Evolutionary conservation across 106 monocot genomes (phyloP), one percentile per base, ranked within the genome.

Genomic region (Hemerocallis citrina): DNA sequence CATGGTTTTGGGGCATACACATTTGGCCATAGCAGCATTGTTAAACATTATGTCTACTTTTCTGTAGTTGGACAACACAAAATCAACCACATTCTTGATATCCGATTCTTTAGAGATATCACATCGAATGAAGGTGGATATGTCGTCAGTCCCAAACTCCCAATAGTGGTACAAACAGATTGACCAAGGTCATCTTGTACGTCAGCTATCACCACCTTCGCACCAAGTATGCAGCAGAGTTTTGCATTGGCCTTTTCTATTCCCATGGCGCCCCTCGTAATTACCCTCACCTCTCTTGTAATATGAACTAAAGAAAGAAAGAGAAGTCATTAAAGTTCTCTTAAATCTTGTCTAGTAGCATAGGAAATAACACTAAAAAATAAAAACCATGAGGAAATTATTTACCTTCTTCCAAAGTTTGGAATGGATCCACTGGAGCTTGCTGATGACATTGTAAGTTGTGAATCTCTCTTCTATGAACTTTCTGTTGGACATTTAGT

Each of bases 251-350:
- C 62, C 55, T 61, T 67, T 0, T 82, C 87, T 24, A 82, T 79
- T 11, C 87, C 82, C 2, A 66, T 57, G 9, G 85, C 74, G 16
- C 87, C 87, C 0, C 87, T 79, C 12, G 87, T 87, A 17, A 87
- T 69, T 25, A 87, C 27, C 3, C 82, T 82, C 0, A 87, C 87
- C 73, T 79, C 6, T 79, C 87, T 17, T 67, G 73, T 46, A 87
- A 36, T 61, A 82, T 82, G 11, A n/a, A n/a, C n/a, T 6, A 29
- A 30, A 52, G 8, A 4, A 6, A 52, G 21, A 48, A n/a, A 20
- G 47, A n/a, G 4, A n/a, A 48, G n/a, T n/a, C n/a, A n/a, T n/a
- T n/a, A n/a, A n/a, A n/a, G n/a, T n/a, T n/a, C n/a, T n/a, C n/a
- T n/a, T n/a, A n/a, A n/a, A n/a, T n/a, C n/a, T n/a, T n/a, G n/a